These are phyloP conservation scores for Sclerotiophoma versabilis DNA, from an alignment of 2,329 filamentous ascomycete species.

Conservation along the genomic window DNA sequence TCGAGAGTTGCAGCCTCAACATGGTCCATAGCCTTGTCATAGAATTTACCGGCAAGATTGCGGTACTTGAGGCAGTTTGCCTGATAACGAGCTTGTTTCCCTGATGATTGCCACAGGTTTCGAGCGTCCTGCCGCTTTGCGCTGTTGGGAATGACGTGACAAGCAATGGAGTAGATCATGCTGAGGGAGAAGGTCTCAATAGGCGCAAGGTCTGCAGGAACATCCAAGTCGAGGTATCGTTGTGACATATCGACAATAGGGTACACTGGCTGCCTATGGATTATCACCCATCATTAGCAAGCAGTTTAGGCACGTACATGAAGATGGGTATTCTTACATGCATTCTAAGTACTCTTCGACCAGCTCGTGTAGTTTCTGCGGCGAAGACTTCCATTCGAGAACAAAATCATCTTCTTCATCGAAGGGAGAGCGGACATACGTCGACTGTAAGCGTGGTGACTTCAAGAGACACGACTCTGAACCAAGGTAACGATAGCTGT, in stretches of 20 bases:
- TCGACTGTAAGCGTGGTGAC: constrained; percentile 37
- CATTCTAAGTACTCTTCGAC: constrained; percentile 39
- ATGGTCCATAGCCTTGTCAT: constrained; percentile 40
- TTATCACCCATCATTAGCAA: background rate
- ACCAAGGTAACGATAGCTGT: constrained; percentile 47
- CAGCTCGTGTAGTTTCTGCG: constrained; percentile 38
- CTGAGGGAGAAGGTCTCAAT: constrained; percentile 42
- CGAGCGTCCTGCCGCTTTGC: constrained; percentile 30
- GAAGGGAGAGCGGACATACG: constrained; percentile 23
- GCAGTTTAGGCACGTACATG: background rate
- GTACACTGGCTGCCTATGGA: constrained; percentile 32
- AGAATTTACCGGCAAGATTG: constrained; percentile 34
- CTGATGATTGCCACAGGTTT: constrained; percentile 31
- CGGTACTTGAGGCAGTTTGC: constrained; percentile 42
- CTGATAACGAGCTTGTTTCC: constrained; percentile 40
- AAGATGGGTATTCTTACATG: constrained; percentile 22
- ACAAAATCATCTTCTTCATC: constrained; percentile 37
- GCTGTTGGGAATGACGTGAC: constrained; percentile 40
- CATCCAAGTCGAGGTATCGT: constrained; percentile 34
- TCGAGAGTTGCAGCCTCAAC: constrained; percentile 44
- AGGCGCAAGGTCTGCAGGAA: constrained; percentile 32
- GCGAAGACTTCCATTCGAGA: constrained; percentile 31
- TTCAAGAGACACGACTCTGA: constrained; percentile 43
- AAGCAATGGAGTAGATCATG: constrained; percentile 48
- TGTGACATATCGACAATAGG: constrained; percentile 39